Evolutionary conservation across 2,329 filamentous ascomycete species (phyloP), one percentile per base, ranked within the genome.

Genomic region (Cytospora piceae): DNA sequence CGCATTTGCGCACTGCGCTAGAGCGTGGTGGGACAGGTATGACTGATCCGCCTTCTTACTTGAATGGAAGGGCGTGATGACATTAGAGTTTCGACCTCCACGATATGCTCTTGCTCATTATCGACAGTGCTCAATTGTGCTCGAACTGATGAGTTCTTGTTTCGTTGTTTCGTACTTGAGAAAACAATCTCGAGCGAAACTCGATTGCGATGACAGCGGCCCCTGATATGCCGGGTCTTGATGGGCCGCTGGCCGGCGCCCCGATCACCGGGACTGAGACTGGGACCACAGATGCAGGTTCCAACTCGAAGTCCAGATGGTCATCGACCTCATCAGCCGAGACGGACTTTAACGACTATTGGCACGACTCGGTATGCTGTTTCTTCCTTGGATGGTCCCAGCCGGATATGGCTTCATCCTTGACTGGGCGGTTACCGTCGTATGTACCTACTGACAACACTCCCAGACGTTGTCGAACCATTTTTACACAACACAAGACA

Each of bases 401-500:
- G 20, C 32, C 24, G n/a, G 15, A 9, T 6, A 37, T 12, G 6
- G 14, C 29, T 17, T 39, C 42, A 24, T 24, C 31, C 42, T 15
- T 29, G 17, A 31, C 6, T 52, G 52, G 46, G 49, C 15, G 32
- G 12, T 37, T 29, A 7, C 17, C 27, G 20, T 37, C 20, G 15
- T 42, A 42, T 42, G 39, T 42, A 42, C 20, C 8, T 57, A 11
- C 66, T 67, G n/a, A 67, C 53, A 17, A 42, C 31, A 2, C 20
- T 59, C 17, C 15, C 27, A 67, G 63, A 63, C 63, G 53, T 27
- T 61, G 37, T 58, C 64, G 37, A 64, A 63, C 31, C 66, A 67
- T n/a, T 67, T 68, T 27, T 68, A 68, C 39, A 67, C 67, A 14
- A 68, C 65, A 39, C 61, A 68, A 32, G 67, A 66, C 24, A 66